Evolutionary conservation across 2,329 filamentous ascomycete species (phyloP).

Genomic region (Colletotrichum euphorbiae): DNA sequence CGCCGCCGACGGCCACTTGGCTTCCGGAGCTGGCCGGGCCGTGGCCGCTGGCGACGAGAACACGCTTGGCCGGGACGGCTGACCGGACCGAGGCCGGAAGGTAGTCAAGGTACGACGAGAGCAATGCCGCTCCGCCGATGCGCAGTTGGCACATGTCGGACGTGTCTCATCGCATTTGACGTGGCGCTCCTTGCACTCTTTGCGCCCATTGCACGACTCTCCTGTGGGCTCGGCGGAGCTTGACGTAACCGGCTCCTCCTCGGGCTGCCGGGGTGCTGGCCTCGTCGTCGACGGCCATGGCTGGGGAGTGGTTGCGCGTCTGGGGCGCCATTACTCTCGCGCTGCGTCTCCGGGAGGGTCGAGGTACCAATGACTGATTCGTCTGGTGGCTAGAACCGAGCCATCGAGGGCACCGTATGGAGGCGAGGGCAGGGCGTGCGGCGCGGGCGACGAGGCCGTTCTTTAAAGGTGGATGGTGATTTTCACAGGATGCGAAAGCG

Average conservation of each 20-base stretch:
- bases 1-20: not conserved
- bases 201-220: constrained; percentile 56
- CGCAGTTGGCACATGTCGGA: constrained; percentile 55
- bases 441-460: not conserved
- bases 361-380: not conserved
- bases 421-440: not conserved
- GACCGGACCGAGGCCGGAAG: constrained; percentile 23
- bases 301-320: constrained; percentile 19
- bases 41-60: constrained; percentile 6
- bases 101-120: constrained; percentile 45
- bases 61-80: constrained; percentile 18
- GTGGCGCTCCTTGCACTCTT: constrained; percentile 55
- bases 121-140: constrained; percentile 51
- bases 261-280: constrained; percentile 28
- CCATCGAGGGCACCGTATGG: not conserved
- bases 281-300: constrained; percentile 36
- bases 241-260: constrained; percentile 39
- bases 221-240: constrained; percentile 52
- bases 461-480: not conserved
- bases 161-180: constrained; percentile 57
- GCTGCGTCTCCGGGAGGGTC: not conserved
- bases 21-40: constrained; percentile 9
- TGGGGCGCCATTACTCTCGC: constrained; percentile 1
- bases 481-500: constrained; percentile 4
- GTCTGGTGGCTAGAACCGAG: not conserved